These are phyloP conservation scores for Ophiostoma angusticollis DNA, from an alignment of 2,329 filamentous ascomycete species.

Conservation along the genomic window DNA sequence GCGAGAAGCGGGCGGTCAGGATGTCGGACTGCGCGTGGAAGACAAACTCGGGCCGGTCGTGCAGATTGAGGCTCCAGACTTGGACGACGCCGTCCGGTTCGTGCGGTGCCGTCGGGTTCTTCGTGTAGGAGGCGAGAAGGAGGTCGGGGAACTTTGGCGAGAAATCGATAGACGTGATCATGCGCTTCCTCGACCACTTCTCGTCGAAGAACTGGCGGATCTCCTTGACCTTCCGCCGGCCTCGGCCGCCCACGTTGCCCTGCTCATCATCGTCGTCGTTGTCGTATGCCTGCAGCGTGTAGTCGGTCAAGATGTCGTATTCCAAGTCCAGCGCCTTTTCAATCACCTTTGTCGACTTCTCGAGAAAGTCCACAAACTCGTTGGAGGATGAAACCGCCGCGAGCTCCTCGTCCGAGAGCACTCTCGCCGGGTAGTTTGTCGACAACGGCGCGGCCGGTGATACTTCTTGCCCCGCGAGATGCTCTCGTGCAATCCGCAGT, in stretches of 20 bases:
- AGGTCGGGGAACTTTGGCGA: slow-evolving; percentile 92
- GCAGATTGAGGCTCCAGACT: slow-evolving; percentile 93
- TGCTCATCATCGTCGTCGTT: slow-evolving; percentile 75
- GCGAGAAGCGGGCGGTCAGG: slow-evolving; percentile 92
- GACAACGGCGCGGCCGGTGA: slow-evolving; percentile 28
- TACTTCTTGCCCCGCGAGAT: slow-evolving; percentile 37
- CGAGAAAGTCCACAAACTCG: slow-evolving; percentile 90
- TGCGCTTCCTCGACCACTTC: slow-evolving; percentile 91
- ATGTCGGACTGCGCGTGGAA: slow-evolving; percentile 96
- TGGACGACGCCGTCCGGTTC: slow-evolving; percentile 89
- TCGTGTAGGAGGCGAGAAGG: slow-evolving; percentile 88
- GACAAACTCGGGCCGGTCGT: slow-evolving; percentile 87
- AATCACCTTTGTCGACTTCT: slow-evolving; percentile 91
- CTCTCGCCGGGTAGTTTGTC: slow-evolving; percentile 62
- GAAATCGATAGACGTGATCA: slow-evolving; percentile 92
- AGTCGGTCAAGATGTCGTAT: slow-evolving; percentile 92
- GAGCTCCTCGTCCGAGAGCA: slow-evolving; percentile 72
- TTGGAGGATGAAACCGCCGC: slow-evolving; percentile 82
- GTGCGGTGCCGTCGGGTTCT: slow-evolving; percentile 88
- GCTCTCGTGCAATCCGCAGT: slow-evolving; percentile 56
- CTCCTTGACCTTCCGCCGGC: slow-evolving; percentile 68
- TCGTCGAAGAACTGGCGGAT: slow-evolving; percentile 89
- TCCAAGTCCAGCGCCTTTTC: slow-evolving; percentile 90
- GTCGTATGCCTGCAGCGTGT: slow-evolving; percentile 67
- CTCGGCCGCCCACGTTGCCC: slow-evolving; percentile 57